These are phyloP conservation scores for Saturnispora dispora DNA, from an alignment of 805 yeast species.

Conservation along the genomic window DNA sequence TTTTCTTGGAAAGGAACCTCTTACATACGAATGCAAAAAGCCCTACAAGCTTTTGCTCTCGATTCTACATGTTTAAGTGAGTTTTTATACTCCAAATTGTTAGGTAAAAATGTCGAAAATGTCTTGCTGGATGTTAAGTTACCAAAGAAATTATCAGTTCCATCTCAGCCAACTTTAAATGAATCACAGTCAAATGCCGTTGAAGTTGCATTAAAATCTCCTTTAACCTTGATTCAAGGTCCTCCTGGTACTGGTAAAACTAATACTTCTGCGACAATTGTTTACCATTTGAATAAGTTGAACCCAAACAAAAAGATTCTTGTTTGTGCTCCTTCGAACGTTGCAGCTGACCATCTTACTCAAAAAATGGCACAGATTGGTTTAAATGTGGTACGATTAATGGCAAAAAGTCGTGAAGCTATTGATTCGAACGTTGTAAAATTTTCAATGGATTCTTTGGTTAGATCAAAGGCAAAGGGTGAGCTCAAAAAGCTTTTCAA, in stretches of 20 bases:
- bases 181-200: slow-evolving; percentile 76
- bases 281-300: slow-evolving; percentile 60
- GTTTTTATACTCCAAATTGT: slow-evolving; percentile 62
- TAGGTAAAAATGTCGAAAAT: slow-evolving; percentile 70
- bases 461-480: slow-evolving; percentile 40
- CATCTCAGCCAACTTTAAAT: slow-evolving; percentile 63
- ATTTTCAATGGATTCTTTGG: slow-evolving; percentile 48
- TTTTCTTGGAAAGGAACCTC: slow-evolving; percentile 86
- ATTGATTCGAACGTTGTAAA: slow-evolving; percentile 55
- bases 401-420: slow-evolving; percentile 75
- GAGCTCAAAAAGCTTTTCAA: slow-evolving; percentile 49
- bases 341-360: slow-evolving; percentile 89
- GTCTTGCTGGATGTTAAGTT: slow-evolving; percentile 52
- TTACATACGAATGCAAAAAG: slow-evolving; percentile 75
- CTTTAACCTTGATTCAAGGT: slow-evolving; percentile 80
- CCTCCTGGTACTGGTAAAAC: slow-evolving; percentile 98
- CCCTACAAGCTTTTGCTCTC: slow-evolving; percentile 63
- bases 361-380: slow-evolving; percentile 62
- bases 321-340: slow-evolving; percentile 93
- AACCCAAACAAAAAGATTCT: slow-evolving; percentile 52
- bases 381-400: slow-evolving; percentile 64
- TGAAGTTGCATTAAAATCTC: slow-evolving; percentile 53
- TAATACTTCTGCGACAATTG: slow-evolving; percentile 82
- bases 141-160: slow-evolving; percentile 54
- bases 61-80: slow-evolving; percentile 62